Conservation (phyloP, 805 yeast species). For the Candida piceae region DNA sequence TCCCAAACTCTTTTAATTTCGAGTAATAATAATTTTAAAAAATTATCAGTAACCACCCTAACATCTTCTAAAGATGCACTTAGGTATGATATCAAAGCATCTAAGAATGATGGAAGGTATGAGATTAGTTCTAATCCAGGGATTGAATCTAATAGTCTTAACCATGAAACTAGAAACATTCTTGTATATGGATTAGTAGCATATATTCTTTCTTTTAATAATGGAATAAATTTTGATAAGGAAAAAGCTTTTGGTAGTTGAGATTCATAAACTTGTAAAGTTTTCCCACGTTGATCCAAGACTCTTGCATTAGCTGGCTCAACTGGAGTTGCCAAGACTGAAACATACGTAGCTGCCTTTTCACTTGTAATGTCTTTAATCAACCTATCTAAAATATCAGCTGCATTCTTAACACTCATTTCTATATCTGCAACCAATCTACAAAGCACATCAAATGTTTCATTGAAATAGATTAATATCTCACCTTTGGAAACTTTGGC, state of each 20-base stretch:
- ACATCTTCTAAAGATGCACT: constrained; percentile 85
- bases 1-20: constrained; percentile 77
- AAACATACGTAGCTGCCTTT: constrained; percentile 82
- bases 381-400: constrained; percentile 83
- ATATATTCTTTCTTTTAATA: constrained; percentile 85
- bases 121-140: constrained; percentile 87
- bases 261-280: constrained; percentile 52
- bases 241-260: constrained; percentile 71
- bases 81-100: constrained; percentile 73
- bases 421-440: constrained; percentile 88
- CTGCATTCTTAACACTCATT: constrained; percentile 89
- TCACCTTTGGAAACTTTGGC: constrained; percentile 97
- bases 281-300: constrained; percentile 53
- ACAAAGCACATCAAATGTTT: constrained; percentile 89
- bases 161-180: constrained; percentile 90
- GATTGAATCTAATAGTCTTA: constrained; percentile 83
- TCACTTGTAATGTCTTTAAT: constrained; percentile 94
- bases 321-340: constrained; percentile 47
- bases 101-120: constrained; percentile 83
- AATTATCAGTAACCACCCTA: constrained; percentile 74
- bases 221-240: constrained; percentile 80
- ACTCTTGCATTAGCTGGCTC: constrained; percentile 37
- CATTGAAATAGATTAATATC: constrained; percentile 84
- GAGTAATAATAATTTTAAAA: constrained; percentile 67
- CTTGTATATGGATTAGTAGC: constrained; percentile 91